Base-by-base conservation (phyloP, 108 stramenopile species). In the Discostella pseudostelligera region DNA sequence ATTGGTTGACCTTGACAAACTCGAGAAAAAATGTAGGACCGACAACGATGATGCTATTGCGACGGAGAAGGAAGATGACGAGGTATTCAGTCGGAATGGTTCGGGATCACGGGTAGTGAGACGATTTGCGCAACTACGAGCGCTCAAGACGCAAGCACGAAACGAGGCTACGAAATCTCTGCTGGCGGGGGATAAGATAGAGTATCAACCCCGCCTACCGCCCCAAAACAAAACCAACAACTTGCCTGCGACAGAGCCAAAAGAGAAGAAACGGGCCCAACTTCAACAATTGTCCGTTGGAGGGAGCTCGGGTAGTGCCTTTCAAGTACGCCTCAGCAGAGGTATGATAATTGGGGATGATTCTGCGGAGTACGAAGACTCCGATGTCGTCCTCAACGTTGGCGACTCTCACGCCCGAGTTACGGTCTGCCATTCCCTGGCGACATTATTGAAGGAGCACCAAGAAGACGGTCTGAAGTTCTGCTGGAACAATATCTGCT, bases 391-490 rank as follows among this genome's bases (percentile, higher is more conserved):
- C 17, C 74, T 81, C 39, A 37, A 28, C 13, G 59, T 78, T 24
- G 42, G 61, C 20, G 46, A 68, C 42, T 62, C 54, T 63, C 10
- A 21, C 22, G 43, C 19, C n/a, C 50, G 66, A 43, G 35, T 88
- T 32, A 50, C 65, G 16, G 59, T 91, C 25, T 84, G 79, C 29
- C 36, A 59, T 8, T 51, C 73, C 5, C 49, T 91, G 19, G 85
- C 71, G 14, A 21, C 28, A 26, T 45, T 69, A 20, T 63, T 91
- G 69, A 91, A 88, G 68, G 56, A 74, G 10, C 90, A 91, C 51
- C 90, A 91, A 65, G 50, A 69, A n/a, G 83, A 88, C 42, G 90
- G 87, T 0, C 63, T 91, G 21, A 51, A 80, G 32, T 88, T 87
- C 63, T 87, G 87, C 59, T 91, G 81, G 80, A 61, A 62, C 22